These are phyloP conservation scores for Paracamarosporium sp. DNA, from an alignment of 2,329 filamentous ascomycete genomes.

Conservation along the genomic window DNA sequence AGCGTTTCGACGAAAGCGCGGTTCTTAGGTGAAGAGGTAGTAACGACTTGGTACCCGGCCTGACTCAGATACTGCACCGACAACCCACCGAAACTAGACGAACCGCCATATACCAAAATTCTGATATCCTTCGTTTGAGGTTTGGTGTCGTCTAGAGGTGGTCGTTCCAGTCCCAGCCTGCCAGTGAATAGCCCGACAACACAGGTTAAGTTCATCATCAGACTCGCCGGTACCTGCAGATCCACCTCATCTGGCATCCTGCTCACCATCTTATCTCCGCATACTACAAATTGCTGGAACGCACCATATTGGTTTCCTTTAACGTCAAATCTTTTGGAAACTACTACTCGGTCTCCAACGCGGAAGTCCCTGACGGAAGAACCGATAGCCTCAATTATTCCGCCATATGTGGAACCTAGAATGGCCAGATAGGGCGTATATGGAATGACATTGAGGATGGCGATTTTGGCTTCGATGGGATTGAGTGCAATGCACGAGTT, in stretches of 20 bases:
- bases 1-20: constrained; percentile 30
- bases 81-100: constrained; percentile 32
- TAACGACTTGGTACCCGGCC: constrained; percentile 41
- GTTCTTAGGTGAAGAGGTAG: constrained; percentile 41
- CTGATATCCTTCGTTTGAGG: constrained; percentile 16
- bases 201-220: constrained; percentile 2
- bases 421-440: constrained; percentile 26
- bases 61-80: constrained; percentile 31
- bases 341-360: neutral
- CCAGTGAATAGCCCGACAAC: constrained; percentile 12
- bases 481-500: constrained; percentile 29
- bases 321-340: neutral
- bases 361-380: neutral
- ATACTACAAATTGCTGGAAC: neutral
- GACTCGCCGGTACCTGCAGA: neutral
- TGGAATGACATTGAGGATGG: constrained; percentile 9
- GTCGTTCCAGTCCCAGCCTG: constrained; percentile 15
- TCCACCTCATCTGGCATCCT: neutral
- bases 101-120: constrained; percentile 44
- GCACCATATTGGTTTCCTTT: neutral
- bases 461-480: constrained; percentile 31
- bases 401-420: constrained; percentile 11
- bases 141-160: neutral
- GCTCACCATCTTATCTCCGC: neutral
- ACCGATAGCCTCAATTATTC: neutral